Base-by-base conservation (phyloP, 306 rosid genomes). In the Ammopiptanthus mongolicus region DNA sequence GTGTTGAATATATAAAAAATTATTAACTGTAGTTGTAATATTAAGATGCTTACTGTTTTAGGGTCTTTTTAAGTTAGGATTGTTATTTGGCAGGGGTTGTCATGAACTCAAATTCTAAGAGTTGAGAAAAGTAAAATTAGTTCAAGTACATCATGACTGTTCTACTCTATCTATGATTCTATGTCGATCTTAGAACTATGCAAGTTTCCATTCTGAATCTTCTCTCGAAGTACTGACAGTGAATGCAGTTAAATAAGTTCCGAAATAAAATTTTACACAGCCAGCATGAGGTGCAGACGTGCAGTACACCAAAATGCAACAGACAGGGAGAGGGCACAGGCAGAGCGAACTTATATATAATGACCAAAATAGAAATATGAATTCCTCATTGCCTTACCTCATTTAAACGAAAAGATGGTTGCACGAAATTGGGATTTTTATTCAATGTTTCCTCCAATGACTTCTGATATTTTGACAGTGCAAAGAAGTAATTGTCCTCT, bases 401-500 rank as follows among this genome's bases (percentile, higher is more conserved):
- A 39, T 91, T 86, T 66, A 85, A 87, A 81, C 97, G 97, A 78
- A 71, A 88, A 2, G 91, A 68, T 55, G 98, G 98, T 86, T 87
- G 96, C 82, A 95, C 97, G 70, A 95, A 90, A 70, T 80, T 78
- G 1, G 92, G 96, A 75, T 94, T 94, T 83, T 79, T 74, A 22
- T 78, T 62, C 82, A 95, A 76, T 70, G 59, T 84, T 77, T 90
- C 97, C 81, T 95, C 97, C 75, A 95, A 76, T 22, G 73, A 77
- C 17, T 82, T 91, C 65, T 92, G 97, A 75, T 92, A 91, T 83
- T 90, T 95, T 58, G 97, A 90, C 67, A 95, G 77, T 22, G 96
- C 92, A 60, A 95, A 95, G 82, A 95, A 95, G 86, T 90, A 91
- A 86, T 91, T 95, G 61, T 90, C 97, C 84, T 95, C 99, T 82